Evolutionary conservation across 1,284 basidiomycete genomes (phyloP), one percentile per base, ranked within the genome.

Genomic region (Athelia sp.): DNA sequence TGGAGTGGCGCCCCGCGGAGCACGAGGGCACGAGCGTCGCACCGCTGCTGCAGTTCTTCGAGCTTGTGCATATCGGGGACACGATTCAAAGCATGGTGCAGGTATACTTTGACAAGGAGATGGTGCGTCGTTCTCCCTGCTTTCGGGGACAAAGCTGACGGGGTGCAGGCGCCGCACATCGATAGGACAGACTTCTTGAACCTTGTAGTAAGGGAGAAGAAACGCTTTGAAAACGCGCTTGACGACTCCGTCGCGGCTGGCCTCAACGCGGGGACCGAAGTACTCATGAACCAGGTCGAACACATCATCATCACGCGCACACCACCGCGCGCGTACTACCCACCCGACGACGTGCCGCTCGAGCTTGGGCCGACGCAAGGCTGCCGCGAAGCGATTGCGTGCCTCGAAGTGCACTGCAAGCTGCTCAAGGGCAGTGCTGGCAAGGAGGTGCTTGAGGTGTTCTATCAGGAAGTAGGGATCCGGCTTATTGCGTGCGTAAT

Each of bases 71-170:
- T 70, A 77, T 98, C 15, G 97, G 93, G 0, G 96, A 99, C 65
- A 99, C 93, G 17, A 98, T 99, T 46, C 92, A 95, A 69, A 92
- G 89, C 23, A 97, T 99, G 85, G 84, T 97, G 2, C 93, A 98
- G 58, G 96, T 98, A 1, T 99, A 96, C 68, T 99, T 95, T 62
- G 94, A 98, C 62, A 95, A 95, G 63, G 95, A 97, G 61, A 72
- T 98, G 62, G 90, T 89, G 48, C 19, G 67, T 63, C 13, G 22
- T 17, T 29, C 22, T 43, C 32, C 29, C 9, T 29, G 14, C 23
- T 31, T 36, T 50, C 18, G 9, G 19, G 13, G 9, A 47, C 26
- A 26, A 29, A 57, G 26, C 46, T 42, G n/a, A 9, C 38, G 35
- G 49, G 22, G 18, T 18, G 6, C 52, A 93, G 90, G 82, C 87